phyloP scores from a whole-genome alignment of 1,284 basidiomycete species.

The Papiliotrema laurentii region DNA sequence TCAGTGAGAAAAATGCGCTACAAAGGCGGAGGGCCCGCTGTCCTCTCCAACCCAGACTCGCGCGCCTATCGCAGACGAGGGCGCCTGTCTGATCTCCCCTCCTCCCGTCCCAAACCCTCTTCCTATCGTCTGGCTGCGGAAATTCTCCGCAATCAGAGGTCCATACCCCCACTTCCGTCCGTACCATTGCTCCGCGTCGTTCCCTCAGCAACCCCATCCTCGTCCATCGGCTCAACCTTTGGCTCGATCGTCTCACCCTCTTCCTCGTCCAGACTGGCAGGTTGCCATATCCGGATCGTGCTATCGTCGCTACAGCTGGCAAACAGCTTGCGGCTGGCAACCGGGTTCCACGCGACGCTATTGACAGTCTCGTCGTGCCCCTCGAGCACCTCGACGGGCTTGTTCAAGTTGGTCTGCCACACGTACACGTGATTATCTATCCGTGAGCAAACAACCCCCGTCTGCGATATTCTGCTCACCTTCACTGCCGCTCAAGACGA shows the following conservation, averaged over 20 bases:
- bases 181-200: too few relatives aligned
- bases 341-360: slow-evolving; percentile 92
- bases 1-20: too few relatives aligned
- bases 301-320: slow-evolving; percentile 87
- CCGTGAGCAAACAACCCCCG: background rate
- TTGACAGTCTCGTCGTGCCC: slow-evolving; percentile 91
- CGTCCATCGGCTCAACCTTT: slow-evolving; percentile 1
- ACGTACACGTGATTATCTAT: slow-evolving; percentile 85
- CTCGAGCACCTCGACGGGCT: slow-evolving; percentile 71
- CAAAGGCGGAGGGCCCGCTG: too few relatives aligned
- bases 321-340: slow-evolving; percentile 73
- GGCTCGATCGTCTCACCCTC: background rate
- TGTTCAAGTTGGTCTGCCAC: slow-evolving; percentile 85
- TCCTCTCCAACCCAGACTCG: too few relatives aligned
- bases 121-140: too few relatives aligned
- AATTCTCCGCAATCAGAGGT: too few relatives aligned
- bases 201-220: too few relatives aligned
- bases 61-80: too few relatives aligned
- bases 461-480: slow-evolving; percentile 57
- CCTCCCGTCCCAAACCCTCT: too few relatives aligned
- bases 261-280: background rate
- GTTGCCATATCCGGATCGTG: slow-evolving; percentile 54
- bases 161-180: too few relatives aligned
- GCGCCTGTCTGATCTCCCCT: too few relatives aligned
- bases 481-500: slow-evolving; percentile 91